Evolutionary conservation across 805 yeast species (phyloP).

Genomic region (Komagataella pastoris): DNA sequence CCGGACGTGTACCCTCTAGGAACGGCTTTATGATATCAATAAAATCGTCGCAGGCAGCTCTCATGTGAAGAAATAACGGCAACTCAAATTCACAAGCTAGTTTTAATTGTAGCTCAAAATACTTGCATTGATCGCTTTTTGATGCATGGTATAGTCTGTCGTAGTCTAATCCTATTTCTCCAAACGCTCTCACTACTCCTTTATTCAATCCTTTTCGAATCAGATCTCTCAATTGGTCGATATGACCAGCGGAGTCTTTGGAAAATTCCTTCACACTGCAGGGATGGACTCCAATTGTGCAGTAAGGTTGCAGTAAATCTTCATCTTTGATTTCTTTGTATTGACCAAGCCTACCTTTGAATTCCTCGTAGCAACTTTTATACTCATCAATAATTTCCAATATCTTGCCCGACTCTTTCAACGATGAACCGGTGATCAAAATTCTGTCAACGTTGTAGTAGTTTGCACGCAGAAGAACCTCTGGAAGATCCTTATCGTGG

Average conservation of each 20-base stretch:
- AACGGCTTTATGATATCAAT: conserved; percentile 49
- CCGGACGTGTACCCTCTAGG: conserved; percentile 25
- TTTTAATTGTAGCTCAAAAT: conserved; percentile 65
- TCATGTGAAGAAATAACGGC: conserved; percentile 85
- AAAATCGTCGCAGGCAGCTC: conserved; percentile 78
- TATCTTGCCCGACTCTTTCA: conserved; percentile 53
- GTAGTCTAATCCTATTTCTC: conserved; percentile 93
- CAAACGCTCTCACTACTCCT: conserved; percentile 68
- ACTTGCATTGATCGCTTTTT: conserved; percentile 48
- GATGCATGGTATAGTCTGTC: conserved; percentile 75
- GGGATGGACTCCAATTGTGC: conserved; percentile 94
- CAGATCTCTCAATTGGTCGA: conserved; percentile 34
- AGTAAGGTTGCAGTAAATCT: conserved; percentile 15
- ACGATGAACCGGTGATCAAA: conserved; percentile 75
- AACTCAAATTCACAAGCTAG: conserved; percentile 41
- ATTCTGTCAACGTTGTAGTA: conserved; percentile 51
- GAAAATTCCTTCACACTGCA: conserved; percentile 59
- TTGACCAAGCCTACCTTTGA: conserved; percentile 5
- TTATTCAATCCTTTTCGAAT: conserved; percentile 29
- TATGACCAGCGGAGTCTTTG: conserved; percentile 22
- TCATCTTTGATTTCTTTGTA: conserved; percentile 9
- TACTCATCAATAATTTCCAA: conserved; percentile 32
- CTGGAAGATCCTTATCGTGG: conserved; percentile 54
- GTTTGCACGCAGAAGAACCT: conserved; percentile 56
- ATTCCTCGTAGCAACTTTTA: conserved; percentile 9